A percentile compares a stretch with the other conserved stretches of the same genome.
Conservation (phyloP, 163 green algal genomes). For the Chloromonas sp. region DNA sequence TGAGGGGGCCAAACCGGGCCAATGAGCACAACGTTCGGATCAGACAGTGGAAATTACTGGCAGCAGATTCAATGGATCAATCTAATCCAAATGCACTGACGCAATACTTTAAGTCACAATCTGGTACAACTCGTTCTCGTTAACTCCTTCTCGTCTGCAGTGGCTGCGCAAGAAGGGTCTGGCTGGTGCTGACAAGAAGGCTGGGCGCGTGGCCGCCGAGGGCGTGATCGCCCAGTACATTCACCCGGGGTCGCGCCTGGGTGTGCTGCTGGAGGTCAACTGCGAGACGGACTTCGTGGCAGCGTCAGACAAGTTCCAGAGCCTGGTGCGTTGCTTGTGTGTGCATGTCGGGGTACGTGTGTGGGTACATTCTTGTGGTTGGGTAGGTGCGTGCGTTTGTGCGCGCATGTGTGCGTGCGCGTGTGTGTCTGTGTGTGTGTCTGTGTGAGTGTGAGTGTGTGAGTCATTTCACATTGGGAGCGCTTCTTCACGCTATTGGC, state of each 20-base stretch:
- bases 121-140: no score
- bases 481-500: neutral
- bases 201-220: constrained; percentile 79
- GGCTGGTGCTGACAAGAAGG: constrained; percentile 85
- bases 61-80: no score
- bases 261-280: constrained; percentile 96
- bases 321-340: constrained; percentile 56
- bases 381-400: neutral
- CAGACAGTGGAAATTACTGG: no score
- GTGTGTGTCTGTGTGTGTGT: neutral
- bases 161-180: constrained; percentile 96
- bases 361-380: neutral
- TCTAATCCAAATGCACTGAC: no score
- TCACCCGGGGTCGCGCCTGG: constrained; percentile 80
- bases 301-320: constrained; percentile 82
- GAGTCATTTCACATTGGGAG: no score
- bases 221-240: constrained; percentile 82
- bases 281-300: constrained; percentile 99
- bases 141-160: constrained; percentile 13
- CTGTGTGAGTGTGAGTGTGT: constrained; percentile 8
- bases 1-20: no score
- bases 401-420: neutral
- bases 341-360: constrained; percentile 22
- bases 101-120: no score
- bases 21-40: no score